phyloP scores from a whole-genome alignment of 2,329 filamentous ascomycete species.

The Ophiostoma sp. region DNA sequence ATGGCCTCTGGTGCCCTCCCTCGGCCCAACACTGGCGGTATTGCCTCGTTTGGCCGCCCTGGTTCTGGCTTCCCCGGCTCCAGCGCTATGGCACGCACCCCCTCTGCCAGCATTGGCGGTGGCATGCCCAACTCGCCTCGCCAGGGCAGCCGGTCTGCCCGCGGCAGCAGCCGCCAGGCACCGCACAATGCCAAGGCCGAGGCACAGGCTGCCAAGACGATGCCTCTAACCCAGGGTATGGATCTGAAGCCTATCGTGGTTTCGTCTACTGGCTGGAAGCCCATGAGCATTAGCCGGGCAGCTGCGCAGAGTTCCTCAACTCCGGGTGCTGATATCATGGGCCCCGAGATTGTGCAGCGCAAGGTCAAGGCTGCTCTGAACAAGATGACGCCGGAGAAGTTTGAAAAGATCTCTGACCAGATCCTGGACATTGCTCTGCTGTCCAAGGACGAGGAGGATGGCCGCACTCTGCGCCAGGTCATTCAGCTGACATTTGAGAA shows the following conservation, averaged over 20 bases:
- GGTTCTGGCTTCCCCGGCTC: conserved; percentile 57
- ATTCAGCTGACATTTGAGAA: conserved; percentile 99
- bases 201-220: conserved; percentile 70
- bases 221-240: conserved; percentile 82
- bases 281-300: conserved; percentile 57
- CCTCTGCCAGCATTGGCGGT: conserved; percentile 50
- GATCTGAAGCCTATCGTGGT: conserved; percentile 74
- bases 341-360: conserved; percentile 89
- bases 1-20: conserved; percentile 52
- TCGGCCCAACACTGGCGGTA: conserved; percentile 34
- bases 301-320: conserved; percentile 35
- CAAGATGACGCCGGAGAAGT: conserved; percentile 99
- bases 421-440: conserved; percentile 89
- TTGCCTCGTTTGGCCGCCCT: conserved; percentile 47
- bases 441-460: conserved; percentile 90
- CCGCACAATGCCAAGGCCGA: conserved; percentile 54
- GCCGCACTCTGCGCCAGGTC: conserved; percentile 90
- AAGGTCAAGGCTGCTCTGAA: conserved; percentile 98
- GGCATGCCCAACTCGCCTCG: conserved; percentile 67
- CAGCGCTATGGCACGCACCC: conserved; percentile 59
- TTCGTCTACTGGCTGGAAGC: conserved; percentile 82
- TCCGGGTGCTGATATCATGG: conserved; percentile 54
- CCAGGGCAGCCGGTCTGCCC: conserved; percentile 56
- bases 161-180: conserved; percentile 58
- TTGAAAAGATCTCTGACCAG: conserved; percentile 89